phyloP scores from a whole-genome alignment of 305 asterid genomes.

The Fraxinus latifolia region DNA sequence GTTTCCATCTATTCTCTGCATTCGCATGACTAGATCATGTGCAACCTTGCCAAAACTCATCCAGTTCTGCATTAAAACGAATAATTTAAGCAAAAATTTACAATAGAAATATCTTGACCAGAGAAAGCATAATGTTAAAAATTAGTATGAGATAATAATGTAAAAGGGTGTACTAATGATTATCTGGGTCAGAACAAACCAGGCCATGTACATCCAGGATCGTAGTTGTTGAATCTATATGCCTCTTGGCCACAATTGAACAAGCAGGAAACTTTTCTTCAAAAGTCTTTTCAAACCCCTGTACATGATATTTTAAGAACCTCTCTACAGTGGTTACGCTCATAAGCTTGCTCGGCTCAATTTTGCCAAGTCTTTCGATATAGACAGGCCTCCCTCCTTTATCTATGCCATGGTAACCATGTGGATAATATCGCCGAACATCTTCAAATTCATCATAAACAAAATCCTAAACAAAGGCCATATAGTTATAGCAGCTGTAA shows the following conservation, averaged over 20 bases:
- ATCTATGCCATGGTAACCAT: constrained; percentile 95
- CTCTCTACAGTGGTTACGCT: constrained; percentile 82
- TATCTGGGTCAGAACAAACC: constrained; percentile 52
- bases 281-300: constrained; percentile 82
- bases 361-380: constrained; percentile 89
- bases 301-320: constrained; percentile 86
- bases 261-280: constrained; percentile 89
- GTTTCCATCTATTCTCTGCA: constrained; percentile 92
- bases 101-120: constrained; percentile 8
- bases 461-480: constrained; percentile 64
- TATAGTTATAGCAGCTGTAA: constrained; percentile 20
- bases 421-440: constrained; percentile 81
- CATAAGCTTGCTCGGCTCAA: constrained; percentile 82
- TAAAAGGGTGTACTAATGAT: constrained; percentile 18
- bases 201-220: constrained; percentile 88
- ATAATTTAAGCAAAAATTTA: constrained; percentile 8
- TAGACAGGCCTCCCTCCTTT: constrained; percentile 88
- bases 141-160: background rate
- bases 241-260: constrained; percentile 82
- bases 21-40: constrained; percentile 82
- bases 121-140: constrained; percentile 5
- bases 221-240: constrained; percentile 78
- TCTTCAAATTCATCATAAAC: constrained; percentile 74
- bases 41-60: constrained; percentile 92
- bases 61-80: constrained; percentile 64